These are phyloP conservation scores for Saturnispora silvae DNA, from an alignment of 805 yeast species.

Conservation along the genomic window DNA sequence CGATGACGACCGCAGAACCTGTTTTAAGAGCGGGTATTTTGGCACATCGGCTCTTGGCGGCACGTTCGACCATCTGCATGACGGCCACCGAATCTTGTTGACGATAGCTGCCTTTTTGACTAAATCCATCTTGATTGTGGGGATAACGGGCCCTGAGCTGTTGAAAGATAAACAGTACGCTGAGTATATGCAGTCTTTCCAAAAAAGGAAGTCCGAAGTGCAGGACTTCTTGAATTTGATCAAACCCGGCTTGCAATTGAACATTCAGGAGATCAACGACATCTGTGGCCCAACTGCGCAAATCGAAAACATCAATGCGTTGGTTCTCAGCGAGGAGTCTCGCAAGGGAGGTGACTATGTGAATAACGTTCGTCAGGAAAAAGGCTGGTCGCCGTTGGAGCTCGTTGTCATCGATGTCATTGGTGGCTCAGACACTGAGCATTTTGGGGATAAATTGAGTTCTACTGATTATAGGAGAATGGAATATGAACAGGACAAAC, in stretches of 20 bases:
- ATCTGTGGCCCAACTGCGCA: slow-evolving; percentile 91
- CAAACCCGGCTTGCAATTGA: slow-evolving; percentile 36
- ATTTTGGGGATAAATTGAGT: slow-evolving; percentile 65
- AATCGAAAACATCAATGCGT: slow-evolving; percentile 60
- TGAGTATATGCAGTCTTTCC: slow-evolving; percentile 52
- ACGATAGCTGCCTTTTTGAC: slow-evolving; percentile 63
- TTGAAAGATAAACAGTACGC: slow-evolving; percentile 65
- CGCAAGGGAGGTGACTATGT: slow-evolving; percentile 61
- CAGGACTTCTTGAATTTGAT: slow-evolving; percentile 37
- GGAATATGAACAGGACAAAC: slow-evolving; percentile 19
- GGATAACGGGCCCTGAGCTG: slow-evolving; percentile 70
- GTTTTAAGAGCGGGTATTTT: no score
- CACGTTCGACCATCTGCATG: slow-evolving; percentile 93
- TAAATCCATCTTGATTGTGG: slow-evolving; percentile 49
- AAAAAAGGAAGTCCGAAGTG: slow-evolving; percentile 38
- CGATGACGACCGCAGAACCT: no score
- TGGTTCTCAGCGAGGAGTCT: slow-evolving; percentile 78
- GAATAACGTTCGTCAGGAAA: slow-evolving; percentile 50
- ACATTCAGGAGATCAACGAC: slow-evolving; percentile 61
- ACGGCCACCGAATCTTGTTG: slow-evolving; percentile 82
- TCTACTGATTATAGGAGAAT: slow-evolving; percentile 64
- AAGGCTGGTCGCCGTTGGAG: slow-evolving; percentile 41
- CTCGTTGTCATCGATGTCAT: slow-evolving; percentile 51
- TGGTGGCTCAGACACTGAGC: slow-evolving; percentile 38
- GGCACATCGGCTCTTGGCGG: slow-evolving; percentile 67